Percentiles rank a stretch among this genome's conserved stretches.
These are phyloP conservation scores for Cyclotella baltica DNA, from an alignment of 108 stramenopile species.

Conservation along the genomic window DNA sequence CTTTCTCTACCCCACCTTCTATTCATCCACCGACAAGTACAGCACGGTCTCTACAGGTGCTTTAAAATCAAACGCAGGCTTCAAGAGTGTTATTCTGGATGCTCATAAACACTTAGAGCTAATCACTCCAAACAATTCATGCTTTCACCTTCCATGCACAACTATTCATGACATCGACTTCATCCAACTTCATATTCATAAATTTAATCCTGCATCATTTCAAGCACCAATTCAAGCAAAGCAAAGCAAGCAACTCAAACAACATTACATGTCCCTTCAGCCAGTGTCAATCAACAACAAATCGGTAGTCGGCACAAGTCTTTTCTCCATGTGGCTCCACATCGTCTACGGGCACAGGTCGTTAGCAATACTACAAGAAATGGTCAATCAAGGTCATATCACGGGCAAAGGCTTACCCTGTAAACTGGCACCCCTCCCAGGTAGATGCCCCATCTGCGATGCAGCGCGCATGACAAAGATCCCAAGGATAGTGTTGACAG, in stretches of 20 bases:
- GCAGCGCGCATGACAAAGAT: constrained; percentile 1
- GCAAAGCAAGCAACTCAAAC: neutral
- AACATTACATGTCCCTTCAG: constrained; percentile 7
- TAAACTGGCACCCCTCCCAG: constrained; percentile 16
- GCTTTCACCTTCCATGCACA: constrained; percentile 1
- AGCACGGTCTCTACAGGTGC: constrained; percentile 11
- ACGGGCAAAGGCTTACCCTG: neutral
- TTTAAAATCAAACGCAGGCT: neutral
- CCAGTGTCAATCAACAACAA: constrained; percentile 4
- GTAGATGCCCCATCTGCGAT: constrained; percentile 17
- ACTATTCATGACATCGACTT: constrained; percentile 6
- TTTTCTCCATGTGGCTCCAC: neutral
- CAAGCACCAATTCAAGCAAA: neutral
- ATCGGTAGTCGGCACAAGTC: neutral
- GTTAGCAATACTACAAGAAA: neutral
- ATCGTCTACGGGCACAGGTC: constrained; percentile 1
- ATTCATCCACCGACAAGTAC: neutral
- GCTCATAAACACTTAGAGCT: neutral
- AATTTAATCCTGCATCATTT: neutral
- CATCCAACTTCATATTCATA: neutral
- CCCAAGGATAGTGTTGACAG: neutral
- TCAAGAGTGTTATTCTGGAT: neutral
- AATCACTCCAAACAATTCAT: neutral
- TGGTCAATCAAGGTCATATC: constrained; percentile 11
- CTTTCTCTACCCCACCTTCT: constrained; percentile 8